Base-by-base conservation (phyloP, 257 asterid genomes). In the Solanum lignicaule region DNA sequence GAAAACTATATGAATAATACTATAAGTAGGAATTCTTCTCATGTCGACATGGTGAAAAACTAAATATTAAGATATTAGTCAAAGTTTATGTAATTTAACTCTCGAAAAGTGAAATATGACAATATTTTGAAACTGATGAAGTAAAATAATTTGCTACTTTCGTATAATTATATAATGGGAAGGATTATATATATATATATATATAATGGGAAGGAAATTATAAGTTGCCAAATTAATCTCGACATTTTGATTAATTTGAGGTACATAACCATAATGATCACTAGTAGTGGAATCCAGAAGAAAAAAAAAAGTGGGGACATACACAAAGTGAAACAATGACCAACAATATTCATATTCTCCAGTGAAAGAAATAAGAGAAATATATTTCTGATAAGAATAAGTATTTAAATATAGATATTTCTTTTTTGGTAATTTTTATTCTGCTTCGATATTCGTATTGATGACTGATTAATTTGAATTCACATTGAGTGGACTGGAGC, bases 401-500 rank as follows among this genome's bases (percentile, higher is more conserved):
- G 38, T 69, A n/a, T 39, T 76, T 58, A 21, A 8, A 58, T 58
- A 58, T 0, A 58, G 13, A 58, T 8, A 7, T 58, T 21, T n/a
- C 7, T n/a, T n/a, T n/a, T 23, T 9, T 1, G 15, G 1, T 7
- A 20, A 0, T 10, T 10, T 65, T n/a, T 12, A 65, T 65, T 5
- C 0, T n/a, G 7, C 3, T 62, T 62, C 15, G 8, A 62, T n/a
- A 62, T 62, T 0, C 4, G 0, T n/a, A 65, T 65, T 65, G 8
- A 0, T 2, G 7, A 0, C 2, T 65, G 32, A 65, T 5, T 65
- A 65, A 65, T 65, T 65, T 10, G 7, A 0, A n/a, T 65, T 65
- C 7, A n/a, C 7, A 0, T 0, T 11, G 16, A 9, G 16, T 1
- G 14, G 4, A 52, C 9, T 16, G 9, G 6, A 25, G 15, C 29